Conservation (phyloP, 2,329 filamentous ascomycete species). For the Pseudogymnoascus sp. region DNA sequence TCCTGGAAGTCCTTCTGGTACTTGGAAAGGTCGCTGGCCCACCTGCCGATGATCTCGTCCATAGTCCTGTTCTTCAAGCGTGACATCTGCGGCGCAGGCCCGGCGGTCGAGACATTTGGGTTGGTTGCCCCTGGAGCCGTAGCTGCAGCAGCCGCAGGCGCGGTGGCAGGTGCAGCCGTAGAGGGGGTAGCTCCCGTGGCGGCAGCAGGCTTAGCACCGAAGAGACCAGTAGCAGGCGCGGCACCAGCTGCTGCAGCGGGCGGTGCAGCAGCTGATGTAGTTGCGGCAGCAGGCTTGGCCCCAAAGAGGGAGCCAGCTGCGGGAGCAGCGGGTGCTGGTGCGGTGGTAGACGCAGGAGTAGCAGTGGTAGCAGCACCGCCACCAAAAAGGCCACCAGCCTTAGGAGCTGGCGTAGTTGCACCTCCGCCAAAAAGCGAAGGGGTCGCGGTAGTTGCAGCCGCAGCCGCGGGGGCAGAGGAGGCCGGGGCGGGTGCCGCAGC, state of each 20-base stretch:
- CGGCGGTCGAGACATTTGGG: slow-evolving; percentile 67
- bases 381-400: slow-evolving; percentile 9
- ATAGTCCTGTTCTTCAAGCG: slow-evolving; percentile 97
- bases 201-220: slow-evolving; percentile 24
- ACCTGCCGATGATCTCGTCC: slow-evolving; percentile 96
- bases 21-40: slow-evolving; percentile 89
- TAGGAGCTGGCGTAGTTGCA: neutral
- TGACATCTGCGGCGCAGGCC: slow-evolving; percentile 75
- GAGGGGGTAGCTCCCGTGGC: slow-evolving; percentile 23
- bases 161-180: slow-evolving; percentile 18
- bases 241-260: neutral
- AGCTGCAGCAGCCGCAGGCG: slow-evolving; percentile 17
- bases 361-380: slow-evolving; percentile 13
- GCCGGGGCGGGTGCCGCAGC: slow-evolving; percentile 9
- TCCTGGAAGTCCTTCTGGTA: slow-evolving; percentile 96
- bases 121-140: slow-evolving; percentile 13
- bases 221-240: slow-evolving; percentile 20
- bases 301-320: slow-evolving; percentile 22
- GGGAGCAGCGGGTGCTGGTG: slow-evolving; percentile 14
- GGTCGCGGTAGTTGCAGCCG: neutral
- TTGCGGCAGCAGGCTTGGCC: slow-evolving; percentile 14
- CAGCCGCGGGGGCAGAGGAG: neutral
- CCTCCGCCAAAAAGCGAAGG: slow-evolving; percentile 13
- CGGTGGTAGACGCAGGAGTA: slow-evolving; percentile 12
- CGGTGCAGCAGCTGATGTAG: slow-evolving; percentile 18